Evolutionary conservation across 2,329 filamentous ascomycete species (phyloP).

Genomic region (Anisogramma anomala): DNA sequence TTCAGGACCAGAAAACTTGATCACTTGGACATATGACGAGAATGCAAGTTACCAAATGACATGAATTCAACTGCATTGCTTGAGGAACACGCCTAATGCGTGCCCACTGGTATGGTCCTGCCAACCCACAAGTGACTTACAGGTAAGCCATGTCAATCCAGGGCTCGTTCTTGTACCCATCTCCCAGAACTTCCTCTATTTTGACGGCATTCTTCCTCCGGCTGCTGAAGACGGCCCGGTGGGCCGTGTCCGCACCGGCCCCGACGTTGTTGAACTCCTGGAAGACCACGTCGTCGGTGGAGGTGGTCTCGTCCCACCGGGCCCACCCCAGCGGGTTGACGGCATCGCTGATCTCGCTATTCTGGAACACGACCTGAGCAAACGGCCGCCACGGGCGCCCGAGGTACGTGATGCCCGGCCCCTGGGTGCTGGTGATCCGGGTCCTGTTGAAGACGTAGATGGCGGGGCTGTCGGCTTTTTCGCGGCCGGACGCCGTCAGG

Average conservation of each 20-base stretch:
- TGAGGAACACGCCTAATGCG: no score
- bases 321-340: slow-evolving; percentile 41
- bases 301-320: slow-evolving; percentile 28
- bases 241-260: slow-evolving; percentile 25
- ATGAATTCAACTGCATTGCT: no score
- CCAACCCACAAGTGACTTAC: no score
- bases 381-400: slow-evolving; percentile 42
- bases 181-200: slow-evolving; percentile 1
- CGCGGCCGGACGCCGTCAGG: slow-evolving; percentile 35
- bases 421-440: slow-evolving; percentile 23
- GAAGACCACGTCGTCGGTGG: slow-evolving; percentile 36
- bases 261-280: slow-evolving; percentile 43
- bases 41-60: no score
- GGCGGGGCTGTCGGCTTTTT: slow-evolving; percentile 29
- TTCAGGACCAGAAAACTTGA: no score
- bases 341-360: slow-evolving; percentile 32
- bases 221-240: not conserved
- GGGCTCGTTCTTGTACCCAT: not conserved
- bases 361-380: slow-evolving; percentile 39
- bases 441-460: slow-evolving; percentile 36
- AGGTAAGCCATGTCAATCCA: slow-evolving; percentile 5
- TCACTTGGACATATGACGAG: no score
- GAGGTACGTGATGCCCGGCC: slow-evolving; percentile 33
- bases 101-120: no score
- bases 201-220: not conserved